Conservation (phyloP, 2,329 filamentous ascomycete species). For the Pseudogymnoascus sp. region DNA sequence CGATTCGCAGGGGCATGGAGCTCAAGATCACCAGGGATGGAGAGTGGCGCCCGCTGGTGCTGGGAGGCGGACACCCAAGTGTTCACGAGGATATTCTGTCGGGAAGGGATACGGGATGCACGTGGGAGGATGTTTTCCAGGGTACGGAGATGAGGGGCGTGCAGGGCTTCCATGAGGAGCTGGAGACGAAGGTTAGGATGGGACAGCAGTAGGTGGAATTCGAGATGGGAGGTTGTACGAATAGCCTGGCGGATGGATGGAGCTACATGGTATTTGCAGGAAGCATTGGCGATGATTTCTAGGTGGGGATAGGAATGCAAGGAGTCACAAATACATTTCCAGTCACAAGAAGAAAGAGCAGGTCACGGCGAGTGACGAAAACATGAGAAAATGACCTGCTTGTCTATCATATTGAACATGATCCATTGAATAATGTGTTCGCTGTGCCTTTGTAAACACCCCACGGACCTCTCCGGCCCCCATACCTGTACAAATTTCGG, state of each 20-base stretch:
- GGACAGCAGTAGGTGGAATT: neutral
- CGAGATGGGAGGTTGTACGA: neutral
- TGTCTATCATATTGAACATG: neutral
- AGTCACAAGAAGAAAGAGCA: neutral
- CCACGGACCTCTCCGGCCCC: neutral
- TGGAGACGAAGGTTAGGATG: conserved; percentile 89
- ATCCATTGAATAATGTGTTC: neutral
- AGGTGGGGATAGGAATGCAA: neutral
- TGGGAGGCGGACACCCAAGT: conserved; percentile 49
- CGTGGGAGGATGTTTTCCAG: conserved; percentile 90
- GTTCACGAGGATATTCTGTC: conserved; percentile 86
- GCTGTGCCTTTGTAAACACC: conserved; percentile 6
- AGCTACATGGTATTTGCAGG: conserved; percentile 3
- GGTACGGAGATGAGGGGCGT: conserved; percentile 67
- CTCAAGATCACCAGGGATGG: conserved; percentile 76
- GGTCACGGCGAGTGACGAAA: neutral
- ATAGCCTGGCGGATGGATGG: neutral
- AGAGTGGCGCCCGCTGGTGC: conserved; percentile 68
- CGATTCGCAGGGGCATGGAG: conserved; percentile 89
- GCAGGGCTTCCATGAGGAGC: conserved; percentile 79
- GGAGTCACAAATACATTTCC: neutral
- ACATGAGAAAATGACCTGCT: neutral
- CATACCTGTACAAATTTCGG: conserved; percentile 7
- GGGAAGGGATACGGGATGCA: conserved; percentile 68
- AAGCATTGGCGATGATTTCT: neutral